These are phyloP conservation scores for Penicillium janthinellum DNA, from an alignment of 2,329 filamentous ascomycete genomes.

Conservation along the genomic window DNA sequence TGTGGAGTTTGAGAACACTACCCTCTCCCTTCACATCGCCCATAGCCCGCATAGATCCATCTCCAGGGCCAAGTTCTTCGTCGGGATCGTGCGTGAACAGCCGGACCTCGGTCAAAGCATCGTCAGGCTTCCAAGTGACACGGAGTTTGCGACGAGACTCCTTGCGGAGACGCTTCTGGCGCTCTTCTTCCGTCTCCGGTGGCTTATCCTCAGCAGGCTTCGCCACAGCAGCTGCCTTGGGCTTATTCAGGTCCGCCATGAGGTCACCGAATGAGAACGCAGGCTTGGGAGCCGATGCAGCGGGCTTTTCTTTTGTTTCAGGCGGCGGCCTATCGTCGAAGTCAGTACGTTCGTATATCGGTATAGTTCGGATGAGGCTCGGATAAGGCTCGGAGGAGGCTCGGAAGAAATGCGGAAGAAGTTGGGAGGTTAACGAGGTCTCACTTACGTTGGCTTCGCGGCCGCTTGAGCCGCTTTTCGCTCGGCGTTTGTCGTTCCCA, in stretches of 20 bases:
- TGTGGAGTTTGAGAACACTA: constrained; percentile 52
- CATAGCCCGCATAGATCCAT: constrained; percentile 60
- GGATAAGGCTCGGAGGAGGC: no score
- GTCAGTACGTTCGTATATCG: constrained; percentile 18
- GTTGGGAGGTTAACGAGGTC: not conserved
- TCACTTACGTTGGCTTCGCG: constrained; percentile 39
- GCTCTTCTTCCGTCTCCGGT: constrained; percentile 63
- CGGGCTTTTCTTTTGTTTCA: constrained; percentile 39
- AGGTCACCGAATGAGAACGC: constrained; percentile 53
- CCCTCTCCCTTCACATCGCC: constrained; percentile 62
- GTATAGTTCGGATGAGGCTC: not conserved
- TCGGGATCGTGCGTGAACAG: constrained; percentile 65
- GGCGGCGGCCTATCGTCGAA: constrained; percentile 29
- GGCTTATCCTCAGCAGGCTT: constrained; percentile 57
- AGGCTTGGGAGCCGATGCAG: constrained; percentile 39
- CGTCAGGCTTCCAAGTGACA: constrained; percentile 62
- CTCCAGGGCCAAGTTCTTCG: constrained; percentile 62
- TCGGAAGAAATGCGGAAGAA: no score
- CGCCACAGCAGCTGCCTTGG: constrained; percentile 55
- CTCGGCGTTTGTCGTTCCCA: constrained; percentile 54
- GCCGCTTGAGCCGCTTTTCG: constrained; percentile 47
- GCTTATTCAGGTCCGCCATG: constrained; percentile 56
- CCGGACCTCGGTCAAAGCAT: constrained; percentile 57
- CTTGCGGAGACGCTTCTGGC: constrained; percentile 60
- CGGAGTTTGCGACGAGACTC: constrained; percentile 62